Conservation (phyloP, 768 basidiomycete species). For the Boletus fagicola region DNA sequence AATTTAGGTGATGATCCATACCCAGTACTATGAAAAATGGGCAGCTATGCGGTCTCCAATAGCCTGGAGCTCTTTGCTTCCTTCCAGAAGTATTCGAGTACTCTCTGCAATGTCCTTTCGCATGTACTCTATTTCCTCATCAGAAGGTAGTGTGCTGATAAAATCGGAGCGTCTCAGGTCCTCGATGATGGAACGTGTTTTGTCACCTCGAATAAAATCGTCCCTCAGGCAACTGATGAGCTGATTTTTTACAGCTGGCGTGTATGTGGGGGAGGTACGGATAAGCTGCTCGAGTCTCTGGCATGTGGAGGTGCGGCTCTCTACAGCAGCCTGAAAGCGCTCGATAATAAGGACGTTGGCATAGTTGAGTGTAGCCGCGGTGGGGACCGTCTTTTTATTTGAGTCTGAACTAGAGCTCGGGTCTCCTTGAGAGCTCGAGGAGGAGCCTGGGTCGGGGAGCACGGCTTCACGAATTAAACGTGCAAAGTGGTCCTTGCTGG, state of each 20-base stretch:
- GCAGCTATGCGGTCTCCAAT: conserved; percentile 26
- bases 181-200: conserved; percentile 25
- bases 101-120: conserved; percentile 25
- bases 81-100: conserved; percentile 27
- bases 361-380: conserved; percentile 18
- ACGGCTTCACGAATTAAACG: conserved; percentile 24
- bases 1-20: neutral
- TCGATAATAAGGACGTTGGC: conserved; percentile 28
- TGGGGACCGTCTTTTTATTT: neutral
- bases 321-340: conserved; percentile 29
- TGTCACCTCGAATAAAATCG: conserved; percentile 29
- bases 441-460: conserved; percentile 1
- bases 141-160: conserved; percentile 18
- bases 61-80: conserved; percentile 26
- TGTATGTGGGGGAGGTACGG: conserved; percentile 20
- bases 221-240: conserved; percentile 24
- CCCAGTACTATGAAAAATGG: conserved; percentile 15
- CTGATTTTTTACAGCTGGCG: conserved; percentile 17
- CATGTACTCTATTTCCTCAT: conserved; percentile 20
- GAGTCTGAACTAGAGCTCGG: conserved; percentile 3
- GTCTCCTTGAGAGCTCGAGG: conserved; percentile 2
- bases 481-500: conserved; percentile 23
- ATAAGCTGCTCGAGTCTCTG: conserved; percentile 31
- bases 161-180: conserved; percentile 28
- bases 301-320: conserved; percentile 26